These are phyloP conservation scores for Thalassiosira hispida DNA, from an alignment of 352 stramenopile species.

Conservation along the genomic window DNA sequence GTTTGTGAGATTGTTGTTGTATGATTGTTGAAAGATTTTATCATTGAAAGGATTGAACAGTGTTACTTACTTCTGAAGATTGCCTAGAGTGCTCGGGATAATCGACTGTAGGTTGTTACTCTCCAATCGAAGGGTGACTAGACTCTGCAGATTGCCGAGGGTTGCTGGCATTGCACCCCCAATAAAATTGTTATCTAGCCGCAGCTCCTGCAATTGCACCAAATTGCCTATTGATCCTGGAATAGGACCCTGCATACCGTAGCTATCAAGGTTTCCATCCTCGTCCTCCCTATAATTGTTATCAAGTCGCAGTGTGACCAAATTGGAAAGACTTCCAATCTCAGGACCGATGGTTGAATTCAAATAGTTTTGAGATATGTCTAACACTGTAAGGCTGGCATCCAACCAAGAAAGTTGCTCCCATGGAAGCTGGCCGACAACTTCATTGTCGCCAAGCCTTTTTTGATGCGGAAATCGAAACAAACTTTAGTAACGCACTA, in stretches of 20 bases:
- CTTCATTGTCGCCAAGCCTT: conserved; percentile 39
- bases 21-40: not conserved
- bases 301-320: conserved; percentile 39
- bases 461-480: not conserved
- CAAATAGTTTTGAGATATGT: conserved; percentile 47
- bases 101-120: conserved; percentile 43
- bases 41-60: not conserved
- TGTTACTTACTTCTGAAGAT: conserved; percentile 21
- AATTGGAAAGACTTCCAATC: conserved; percentile 46
- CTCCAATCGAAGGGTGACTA: conserved; percentile 48
- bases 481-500: no score
- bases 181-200: conserved; percentile 71
- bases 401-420: conserved; percentile 19
- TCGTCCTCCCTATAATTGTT: conserved; percentile 48
- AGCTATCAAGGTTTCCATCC: conserved; percentile 34
- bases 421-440: conserved; percentile 45
- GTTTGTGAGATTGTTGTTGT: not conserved
- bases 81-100: conserved; percentile 38
- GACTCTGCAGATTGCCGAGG: conserved; percentile 36
- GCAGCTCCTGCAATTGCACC: conserved; percentile 53
- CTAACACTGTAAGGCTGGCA: conserved; percentile 31
- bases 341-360: conserved; percentile 47
- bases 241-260: conserved; percentile 44
- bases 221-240: conserved; percentile 60
- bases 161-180: conserved; percentile 51